Evolutionary conservation across 1,284 basidiomycete species (phyloP).

Genomic region (Trichosporon sp.): DNA sequence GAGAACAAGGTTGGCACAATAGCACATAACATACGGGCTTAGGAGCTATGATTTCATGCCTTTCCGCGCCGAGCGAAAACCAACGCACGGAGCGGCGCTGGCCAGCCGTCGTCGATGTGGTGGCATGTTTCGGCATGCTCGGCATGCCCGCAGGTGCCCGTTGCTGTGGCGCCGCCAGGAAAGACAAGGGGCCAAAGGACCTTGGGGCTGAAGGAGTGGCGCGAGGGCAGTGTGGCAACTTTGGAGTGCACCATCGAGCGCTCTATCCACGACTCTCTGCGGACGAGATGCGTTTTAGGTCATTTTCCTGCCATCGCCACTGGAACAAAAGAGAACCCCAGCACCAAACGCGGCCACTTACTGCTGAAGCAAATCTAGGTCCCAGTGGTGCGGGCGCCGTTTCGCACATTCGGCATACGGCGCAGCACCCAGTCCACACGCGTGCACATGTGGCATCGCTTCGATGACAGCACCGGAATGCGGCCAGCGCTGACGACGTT

Average conservation of each 20-base stretch:
- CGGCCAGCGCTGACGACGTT: too few relatives aligned
- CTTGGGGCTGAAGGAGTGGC: neutral
- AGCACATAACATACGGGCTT: too few relatives aligned
- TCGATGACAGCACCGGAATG: constrained; percentile 1
- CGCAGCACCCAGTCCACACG: neutral
- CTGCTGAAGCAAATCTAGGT: neutral
- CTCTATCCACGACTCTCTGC: neutral
- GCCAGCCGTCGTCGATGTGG: neutral
- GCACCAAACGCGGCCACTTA: neutral
- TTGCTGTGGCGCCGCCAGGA: too few relatives aligned
- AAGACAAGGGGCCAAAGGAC: too few relatives aligned
- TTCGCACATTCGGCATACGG: neutral
- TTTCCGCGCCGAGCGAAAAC: neutral
- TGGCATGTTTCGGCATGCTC: neutral
- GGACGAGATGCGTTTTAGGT: neutral
- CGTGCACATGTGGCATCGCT: neutral
- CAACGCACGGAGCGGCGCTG: neutral
- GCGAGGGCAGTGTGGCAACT: neutral
- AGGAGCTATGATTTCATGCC: neutral
- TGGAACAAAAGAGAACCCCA: neutral
- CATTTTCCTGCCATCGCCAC: neutral
- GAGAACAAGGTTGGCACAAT: neutral
- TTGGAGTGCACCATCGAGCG: neutral
- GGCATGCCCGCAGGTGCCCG: neutral
- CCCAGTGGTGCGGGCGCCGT: neutral